These are phyloP conservation scores for Bacterosira constricta DNA, from an alignment of 108 stramenopile genomes.

Conservation along the genomic window DNA sequence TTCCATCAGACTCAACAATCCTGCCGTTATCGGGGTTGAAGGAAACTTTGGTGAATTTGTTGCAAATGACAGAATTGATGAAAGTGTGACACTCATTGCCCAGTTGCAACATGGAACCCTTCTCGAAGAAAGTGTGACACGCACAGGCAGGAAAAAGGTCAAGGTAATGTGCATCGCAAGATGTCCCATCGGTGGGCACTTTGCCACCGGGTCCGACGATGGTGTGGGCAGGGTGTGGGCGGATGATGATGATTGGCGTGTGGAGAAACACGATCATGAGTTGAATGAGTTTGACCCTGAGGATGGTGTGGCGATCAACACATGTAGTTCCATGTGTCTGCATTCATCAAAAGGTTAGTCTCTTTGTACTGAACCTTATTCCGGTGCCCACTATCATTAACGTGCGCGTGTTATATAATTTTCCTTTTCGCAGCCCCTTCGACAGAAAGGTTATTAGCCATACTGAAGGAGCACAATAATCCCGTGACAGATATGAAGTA, in stretches of 20 bases:
- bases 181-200: constrained; percentile 81
- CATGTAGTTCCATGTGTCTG: background rate
- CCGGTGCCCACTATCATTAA: background rate
- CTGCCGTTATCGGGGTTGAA: constrained; percentile 1
- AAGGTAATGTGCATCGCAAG: constrained; percentile 90
- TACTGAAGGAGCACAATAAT: constrained; percentile 78
- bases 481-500: constrained; percentile 85
- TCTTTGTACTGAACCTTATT: background rate
- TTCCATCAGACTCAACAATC: background rate
- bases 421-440: constrained; percentile 26
- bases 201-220: constrained; percentile 92
- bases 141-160: constrained; percentile 60
- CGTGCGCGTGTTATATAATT: background rate
- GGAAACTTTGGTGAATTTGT: constrained; percentile 63
- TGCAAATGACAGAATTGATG: constrained; percentile 71
- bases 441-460: constrained; percentile 56
- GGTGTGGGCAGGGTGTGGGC: constrained; percentile 86
- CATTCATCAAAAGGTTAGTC: constrained; percentile 8
- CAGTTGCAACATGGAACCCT: constrained; percentile 75
- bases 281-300: constrained; percentile 10
- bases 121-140: constrained; percentile 53
- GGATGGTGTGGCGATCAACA: background rate
- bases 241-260: constrained; percentile 63
- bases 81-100: constrained; percentile 71
- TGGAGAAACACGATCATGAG: constrained; percentile 52